These are phyloP conservation scores for Nannizzia gypsea DNA, from an alignment of 2,329 filamentous ascomycete genomes.

Conservation along the genomic window DNA sequence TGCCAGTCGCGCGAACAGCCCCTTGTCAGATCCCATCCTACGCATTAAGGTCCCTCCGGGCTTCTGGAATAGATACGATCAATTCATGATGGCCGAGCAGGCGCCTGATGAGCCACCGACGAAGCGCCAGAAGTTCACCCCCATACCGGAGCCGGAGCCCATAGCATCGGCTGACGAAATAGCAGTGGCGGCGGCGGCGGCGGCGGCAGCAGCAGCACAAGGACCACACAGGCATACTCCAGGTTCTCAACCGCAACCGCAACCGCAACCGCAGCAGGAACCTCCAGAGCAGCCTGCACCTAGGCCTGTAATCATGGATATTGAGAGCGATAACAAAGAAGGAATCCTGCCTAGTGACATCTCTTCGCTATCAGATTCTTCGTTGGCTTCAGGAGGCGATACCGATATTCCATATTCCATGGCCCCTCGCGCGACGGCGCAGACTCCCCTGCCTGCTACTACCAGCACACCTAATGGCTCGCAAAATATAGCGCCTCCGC, in stretches of 20 bases:
- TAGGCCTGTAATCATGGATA: background rate
- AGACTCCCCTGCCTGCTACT: background rate
- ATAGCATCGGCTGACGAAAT: background rate
- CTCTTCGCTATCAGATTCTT: background rate
- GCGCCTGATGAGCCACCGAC: background rate
- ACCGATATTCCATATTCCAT: background rate
- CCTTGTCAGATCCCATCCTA: background rate
- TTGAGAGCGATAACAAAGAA: background rate
- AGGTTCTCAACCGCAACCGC: background rate
- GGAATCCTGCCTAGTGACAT: background rate
- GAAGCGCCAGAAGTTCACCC: conserved; percentile 1
- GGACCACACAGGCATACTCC: background rate
- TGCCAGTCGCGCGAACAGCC: background rate
- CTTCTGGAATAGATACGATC: background rate
- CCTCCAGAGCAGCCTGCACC: background rate
- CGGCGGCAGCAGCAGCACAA: background rate
- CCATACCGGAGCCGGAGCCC: background rate
- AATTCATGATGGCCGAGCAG: background rate
- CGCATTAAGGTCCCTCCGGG: background rate
- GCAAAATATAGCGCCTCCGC: background rate
- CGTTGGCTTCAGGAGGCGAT: background rate
- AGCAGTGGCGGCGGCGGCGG: background rate
- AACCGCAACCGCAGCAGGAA: background rate
- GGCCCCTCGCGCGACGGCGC: background rate
- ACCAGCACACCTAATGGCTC: background rate